A percentile compares a stretch with the other conserved stretches of the same genome.
Conservation (phyloP, 2,329 filamentous ascomycete species). For the Nemania sp. region DNA sequence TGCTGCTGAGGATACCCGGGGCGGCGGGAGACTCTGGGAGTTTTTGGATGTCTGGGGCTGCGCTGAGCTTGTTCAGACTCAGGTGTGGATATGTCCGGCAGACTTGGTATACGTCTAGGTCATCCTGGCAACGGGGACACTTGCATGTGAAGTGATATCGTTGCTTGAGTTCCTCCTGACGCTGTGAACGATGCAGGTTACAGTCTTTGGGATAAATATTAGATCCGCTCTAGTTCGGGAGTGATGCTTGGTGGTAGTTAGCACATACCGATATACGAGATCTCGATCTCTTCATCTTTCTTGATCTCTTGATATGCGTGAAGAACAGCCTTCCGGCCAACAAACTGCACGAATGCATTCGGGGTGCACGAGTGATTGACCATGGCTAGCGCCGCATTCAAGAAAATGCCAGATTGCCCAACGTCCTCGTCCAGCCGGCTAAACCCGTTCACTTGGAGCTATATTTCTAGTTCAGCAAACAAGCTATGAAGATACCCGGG, state of each 20-base stretch:
- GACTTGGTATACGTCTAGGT: constrained; percentile 67
- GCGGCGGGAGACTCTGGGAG: constrained; percentile 51
- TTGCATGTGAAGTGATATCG: constrained; percentile 66
- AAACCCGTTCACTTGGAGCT: constrained; percentile 74
- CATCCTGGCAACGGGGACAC: constrained; percentile 62
- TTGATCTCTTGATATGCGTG: constrained; percentile 63
- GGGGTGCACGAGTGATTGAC: constrained; percentile 73
- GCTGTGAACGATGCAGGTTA: constrained; percentile 58
- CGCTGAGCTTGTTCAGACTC: constrained; percentile 59
- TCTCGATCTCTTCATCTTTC: constrained; percentile 67
- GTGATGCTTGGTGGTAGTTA: not conserved
- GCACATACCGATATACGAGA: constrained; percentile 69
- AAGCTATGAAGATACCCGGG: not conserved
- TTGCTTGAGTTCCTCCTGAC: constrained; percentile 57
- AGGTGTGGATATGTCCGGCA: constrained; percentile 57
- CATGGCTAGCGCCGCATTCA: constrained; percentile 68
- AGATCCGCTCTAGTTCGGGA: not conserved
- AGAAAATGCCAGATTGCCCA: constrained; percentile 65
- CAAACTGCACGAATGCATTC: constrained; percentile 69
- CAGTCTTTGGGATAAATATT: constrained; percentile 56
- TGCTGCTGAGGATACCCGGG: constrained; percentile 47
- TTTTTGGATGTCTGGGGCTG: constrained; percentile 56
- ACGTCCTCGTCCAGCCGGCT: constrained; percentile 66
- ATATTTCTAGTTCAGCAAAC: constrained; percentile 23
- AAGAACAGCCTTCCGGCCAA: constrained; percentile 63